A percentile compares a stretch with the other conserved stretches of the same genome.
Evolutionary conservation across 2,329 filamentous ascomycete species (phyloP).

Genomic region (Aspergillus pseudoviridinutans): DNA sequence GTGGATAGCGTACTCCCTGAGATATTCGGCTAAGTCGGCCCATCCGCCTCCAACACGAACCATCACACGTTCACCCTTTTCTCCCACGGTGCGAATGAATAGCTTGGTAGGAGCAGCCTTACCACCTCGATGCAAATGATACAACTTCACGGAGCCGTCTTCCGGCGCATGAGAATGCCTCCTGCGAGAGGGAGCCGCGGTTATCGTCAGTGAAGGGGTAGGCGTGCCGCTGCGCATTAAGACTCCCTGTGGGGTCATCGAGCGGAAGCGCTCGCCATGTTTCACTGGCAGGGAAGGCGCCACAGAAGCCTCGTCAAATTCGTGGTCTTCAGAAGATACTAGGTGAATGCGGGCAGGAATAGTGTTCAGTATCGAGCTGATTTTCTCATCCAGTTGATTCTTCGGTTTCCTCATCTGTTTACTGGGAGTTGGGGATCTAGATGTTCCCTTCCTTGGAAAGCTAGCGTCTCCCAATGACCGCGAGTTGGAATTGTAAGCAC

Average conservation of each 20-base stretch:
- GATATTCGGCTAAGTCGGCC: slow-evolving; percentile 92
- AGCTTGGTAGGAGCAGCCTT: slow-evolving; percentile 89
- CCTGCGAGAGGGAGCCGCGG: slow-evolving; percentile 49
- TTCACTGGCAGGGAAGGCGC: slow-evolving; percentile 32
- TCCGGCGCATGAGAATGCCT: slow-evolving; percentile 38
- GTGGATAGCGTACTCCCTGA: slow-evolving; percentile 88
- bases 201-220: slow-evolving; percentile 66
- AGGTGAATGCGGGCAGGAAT: slow-evolving; percentile 79
- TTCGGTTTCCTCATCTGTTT: slow-evolving; percentile 46
- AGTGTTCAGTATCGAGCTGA: slow-evolving; percentile 70
- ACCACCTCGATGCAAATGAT: slow-evolving; percentile 80
- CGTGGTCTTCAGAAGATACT: slow-evolving; percentile 47
- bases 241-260: slow-evolving; percentile 30
- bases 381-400: slow-evolving; percentile 73
- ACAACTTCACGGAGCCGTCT: slow-evolving; percentile 79
- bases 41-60: slow-evolving; percentile 97
- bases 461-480: slow-evolving; percentile 17
- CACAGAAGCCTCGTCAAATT: slow-evolving; percentile 28
- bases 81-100: slow-evolving; percentile 87
- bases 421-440: slow-evolving; percentile 38
- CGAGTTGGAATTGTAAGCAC: slow-evolving; percentile 24
- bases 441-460: slow-evolving; percentile 15
- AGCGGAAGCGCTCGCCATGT: slow-evolving; percentile 40
- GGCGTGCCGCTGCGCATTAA: slow-evolving; percentile 51
- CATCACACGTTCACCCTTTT: slow-evolving; percentile 90